These are phyloP conservation scores for Cladosporium sp. DNA, from an alignment of 2,329 filamentous ascomycete genomes.

Conservation along the genomic window DNA sequence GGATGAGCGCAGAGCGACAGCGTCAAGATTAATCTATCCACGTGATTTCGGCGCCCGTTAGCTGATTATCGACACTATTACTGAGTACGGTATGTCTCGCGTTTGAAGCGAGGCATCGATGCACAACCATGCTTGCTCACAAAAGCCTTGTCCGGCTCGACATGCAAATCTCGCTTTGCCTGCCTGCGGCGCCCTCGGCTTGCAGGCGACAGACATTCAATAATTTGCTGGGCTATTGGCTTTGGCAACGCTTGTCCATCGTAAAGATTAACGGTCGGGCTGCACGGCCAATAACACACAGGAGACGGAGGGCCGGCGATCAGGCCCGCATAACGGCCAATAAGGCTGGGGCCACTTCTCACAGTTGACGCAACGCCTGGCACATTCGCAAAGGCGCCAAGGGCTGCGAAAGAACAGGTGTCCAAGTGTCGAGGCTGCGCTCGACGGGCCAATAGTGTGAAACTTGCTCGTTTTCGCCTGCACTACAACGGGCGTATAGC, in stretches of 20 bases:
- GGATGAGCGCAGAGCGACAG: not conserved
- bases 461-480: constrained; percentile 8
- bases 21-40: not conserved
- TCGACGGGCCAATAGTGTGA: constrained; percentile 3
- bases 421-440: constrained; percentile 1
- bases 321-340: constrained; percentile 8
- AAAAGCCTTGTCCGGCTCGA: not conserved
- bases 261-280: constrained; percentile 8
- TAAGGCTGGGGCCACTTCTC: constrained; percentile 9
- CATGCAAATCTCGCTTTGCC: constrained; percentile 2
- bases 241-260: constrained; percentile 8
- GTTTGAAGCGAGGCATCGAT: not conserved
- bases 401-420: constrained; percentile 3
- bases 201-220: constrained; percentile 3
- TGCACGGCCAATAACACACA: constrained; percentile 3
- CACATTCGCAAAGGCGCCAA: not conserved
- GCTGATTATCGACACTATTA: not conserved
- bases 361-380: constrained; percentile 9
- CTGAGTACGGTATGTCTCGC: not conserved
- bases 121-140: not conserved
- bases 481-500: not conserved
- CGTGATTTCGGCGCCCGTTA: not conserved
- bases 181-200: constrained; percentile 1
- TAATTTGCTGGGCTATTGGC: constrained; percentile 12
- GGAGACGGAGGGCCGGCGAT: not conserved